Base-by-base conservation (phyloP, 441 rosid genomes). In the Arabidopsis lyrata region DNA sequence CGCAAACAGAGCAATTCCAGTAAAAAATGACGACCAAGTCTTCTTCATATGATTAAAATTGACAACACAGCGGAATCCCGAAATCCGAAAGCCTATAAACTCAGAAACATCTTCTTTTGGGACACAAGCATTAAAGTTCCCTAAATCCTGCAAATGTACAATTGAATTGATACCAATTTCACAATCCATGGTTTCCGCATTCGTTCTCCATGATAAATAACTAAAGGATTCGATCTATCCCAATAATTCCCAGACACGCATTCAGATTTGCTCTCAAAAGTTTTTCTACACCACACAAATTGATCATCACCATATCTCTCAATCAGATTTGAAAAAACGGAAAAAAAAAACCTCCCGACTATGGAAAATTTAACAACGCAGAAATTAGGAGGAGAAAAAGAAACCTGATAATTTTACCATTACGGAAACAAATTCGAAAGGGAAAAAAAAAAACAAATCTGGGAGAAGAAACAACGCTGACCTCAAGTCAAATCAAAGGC, bases 391-490 rank as follows among this genome's bases (percentile, higher is more conserved):
- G 10, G 44, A 55, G 22, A 53, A 16, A 16, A 27, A 9, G 56
- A 55, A 35, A 71, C 35, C 69, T 65, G 54, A 52, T 66, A 65
- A 57, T 42, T 44, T 22, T 71, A 58, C 58, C 63, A 53, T 65
- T 62, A 35, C 35, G 24, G 34, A 32, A 58, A 66, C 60, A 65
- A 66, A 66, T 77, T 77, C 58, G 68, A 65, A 58, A 42, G 10
- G 9, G 4, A n/a, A 8, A n/a, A n/a, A 11, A 39, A 27, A 55
- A 77, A 65, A 10, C 74, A 66, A 72, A 72, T 66, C 77, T 77
- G 81, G 52, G 61, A 66, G 69, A 72, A 59, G 73, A 67, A 61
- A 61, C 38, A 61, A n/a, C 65, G 77, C 77, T 77, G 81, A 77
- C 81, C 81, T 77, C 54, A 54, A 72, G 70, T 72, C 77, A 66